These are phyloP conservation scores for Annulohypoxylon stygium DNA, from an alignment of 495 filamentous ascomycete genomes.

Conservation along the genomic window DNA sequence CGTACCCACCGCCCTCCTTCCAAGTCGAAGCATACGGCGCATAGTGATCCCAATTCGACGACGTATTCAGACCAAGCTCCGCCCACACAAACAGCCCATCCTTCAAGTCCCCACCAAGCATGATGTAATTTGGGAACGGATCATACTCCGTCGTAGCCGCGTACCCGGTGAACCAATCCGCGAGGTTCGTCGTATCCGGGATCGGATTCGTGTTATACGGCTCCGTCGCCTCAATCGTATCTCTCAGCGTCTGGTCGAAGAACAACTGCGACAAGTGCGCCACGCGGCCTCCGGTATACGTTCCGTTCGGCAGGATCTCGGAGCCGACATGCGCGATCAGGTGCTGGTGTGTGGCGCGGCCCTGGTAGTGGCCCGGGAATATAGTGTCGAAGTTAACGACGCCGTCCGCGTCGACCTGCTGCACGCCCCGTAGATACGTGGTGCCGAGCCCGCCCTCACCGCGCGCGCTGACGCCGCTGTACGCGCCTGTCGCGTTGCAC, in stretches of 20 bases:
- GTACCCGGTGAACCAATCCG: conserved; percentile 55
- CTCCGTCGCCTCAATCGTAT: conserved; percentile 64
- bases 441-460: conserved; percentile 57
- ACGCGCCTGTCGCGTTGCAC: conserved; percentile 70
- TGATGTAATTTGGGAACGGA: conserved; percentile 58
- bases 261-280: conserved; percentile 69
- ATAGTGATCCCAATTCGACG: conserved; percentile 53
- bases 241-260: conserved; percentile 66
- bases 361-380: conserved; percentile 72
- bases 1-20: conserved; percentile 51
- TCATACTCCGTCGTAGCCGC: conserved; percentile 55
- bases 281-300: conserved; percentile 61
- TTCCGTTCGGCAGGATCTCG: conserved; percentile 56
- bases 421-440: conserved; percentile 66
- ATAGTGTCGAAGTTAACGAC: conserved; percentile 68
- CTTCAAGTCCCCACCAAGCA: conserved; percentile 61
- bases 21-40: conserved; percentile 51
- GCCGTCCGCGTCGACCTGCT: conserved; percentile 65
- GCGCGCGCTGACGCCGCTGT: conserved; percentile 58
- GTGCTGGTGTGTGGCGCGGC: conserved; percentile 71
- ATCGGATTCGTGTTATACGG: conserved; percentile 68
- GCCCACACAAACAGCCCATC: conserved; percentile 70
- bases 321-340: conserved; percentile 64
- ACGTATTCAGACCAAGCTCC: conserved; percentile 69
- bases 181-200: conserved; percentile 59